Base-by-base conservation (phyloP, 441 rosid species). In the Euphorbia schlechtendalii region DNA sequence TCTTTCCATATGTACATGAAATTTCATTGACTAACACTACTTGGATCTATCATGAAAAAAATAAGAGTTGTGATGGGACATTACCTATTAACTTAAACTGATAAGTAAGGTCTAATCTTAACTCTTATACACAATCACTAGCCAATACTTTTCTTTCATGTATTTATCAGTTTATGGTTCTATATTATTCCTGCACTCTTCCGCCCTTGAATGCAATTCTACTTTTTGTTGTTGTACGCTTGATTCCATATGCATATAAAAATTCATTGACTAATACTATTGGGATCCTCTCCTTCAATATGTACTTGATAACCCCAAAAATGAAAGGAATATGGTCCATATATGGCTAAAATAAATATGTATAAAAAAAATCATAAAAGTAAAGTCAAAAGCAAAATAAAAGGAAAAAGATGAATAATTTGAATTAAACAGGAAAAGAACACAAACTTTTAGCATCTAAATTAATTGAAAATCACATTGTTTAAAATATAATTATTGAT, bases 401-500 rank as follows among this genome's bases (percentile, higher is more conserved):
- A 65, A 25, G n/a, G n/a, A n/a, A n/a, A 55, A 34, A 9, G 24
- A 0, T 59, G 63, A 59, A 41, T 21, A 60, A 43, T 41, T 28
- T 41, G 30, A 40, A 45, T 24, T 41, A 60, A 14, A 60, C 64
- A 60, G 53, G 32, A 22, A 24, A 60, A 40, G n/a, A 21, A 41
- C 14, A 40, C 1, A 20, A 49, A 5, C 2, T 64, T 21, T 18
- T 54, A 22, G 40, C 13, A 25, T 65, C 21, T 43, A 41, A 30
- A 40, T 46, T 38, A 38, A 27, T 15, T 36, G 7, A 10, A 10
- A 25, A 18, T 5, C 30, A 8, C 2, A 41, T 17, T n/a, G 18
- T 1, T 20, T 6, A 20, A 9, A 22, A 14, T 22, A 22, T 46
- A 25, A 27, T 56, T 65, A 77, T 58, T 65, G 75, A 69, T 74